These are phyloP conservation scores for Pythium rhizo-oryzae DNA, from an alignment of 352 stramenopile species.

Conservation along the genomic window DNA sequence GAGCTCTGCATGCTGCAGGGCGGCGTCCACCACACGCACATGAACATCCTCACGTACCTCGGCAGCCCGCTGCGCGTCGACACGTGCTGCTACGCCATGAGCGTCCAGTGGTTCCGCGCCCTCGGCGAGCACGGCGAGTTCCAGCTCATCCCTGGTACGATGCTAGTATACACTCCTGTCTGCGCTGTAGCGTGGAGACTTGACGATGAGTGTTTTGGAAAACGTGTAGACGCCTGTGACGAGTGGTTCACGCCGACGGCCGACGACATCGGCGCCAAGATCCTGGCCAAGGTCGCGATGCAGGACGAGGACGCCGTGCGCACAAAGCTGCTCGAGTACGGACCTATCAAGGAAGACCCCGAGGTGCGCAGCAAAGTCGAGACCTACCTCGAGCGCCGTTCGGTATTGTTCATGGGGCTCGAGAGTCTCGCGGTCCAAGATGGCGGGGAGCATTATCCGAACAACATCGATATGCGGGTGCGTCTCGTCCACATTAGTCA, in stretches of 20 bases:
- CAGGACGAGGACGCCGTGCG: conserved; percentile 70
- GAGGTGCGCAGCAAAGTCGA: conserved; percentile 88
- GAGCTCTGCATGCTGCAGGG: conserved; percentile 78
- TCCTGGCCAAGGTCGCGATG: conserved; percentile 78
- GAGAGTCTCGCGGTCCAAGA: conserved; percentile 56
- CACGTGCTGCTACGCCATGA: conserved; percentile 72
- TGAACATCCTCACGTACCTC: conserved; percentile 77
- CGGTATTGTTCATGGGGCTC: conserved; percentile 74
- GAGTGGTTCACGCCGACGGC: conserved; percentile 83
- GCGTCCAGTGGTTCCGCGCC: conserved; percentile 78
- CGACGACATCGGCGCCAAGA: conserved; percentile 77
- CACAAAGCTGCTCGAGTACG: conserved; percentile 84
- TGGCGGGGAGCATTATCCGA: conserved; percentile 50
- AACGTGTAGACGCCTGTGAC: conserved; percentile 38
- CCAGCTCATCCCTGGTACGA: conserved; percentile 57
- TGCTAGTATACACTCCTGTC: neutral
- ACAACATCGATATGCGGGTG: conserved; percentile 66
- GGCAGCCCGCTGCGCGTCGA: conserved; percentile 58
- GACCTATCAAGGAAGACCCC: conserved; percentile 82
- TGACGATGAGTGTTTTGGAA: neutral
- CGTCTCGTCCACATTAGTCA: no score
- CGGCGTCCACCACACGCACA: conserved; percentile 83
- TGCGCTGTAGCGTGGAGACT: no score
- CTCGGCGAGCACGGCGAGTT: conserved; percentile 70
- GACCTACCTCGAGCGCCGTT: conserved; percentile 79